Conservation (phyloP, 2,329 filamentous ascomycete species). For the Emergomyces africanus region DNA sequence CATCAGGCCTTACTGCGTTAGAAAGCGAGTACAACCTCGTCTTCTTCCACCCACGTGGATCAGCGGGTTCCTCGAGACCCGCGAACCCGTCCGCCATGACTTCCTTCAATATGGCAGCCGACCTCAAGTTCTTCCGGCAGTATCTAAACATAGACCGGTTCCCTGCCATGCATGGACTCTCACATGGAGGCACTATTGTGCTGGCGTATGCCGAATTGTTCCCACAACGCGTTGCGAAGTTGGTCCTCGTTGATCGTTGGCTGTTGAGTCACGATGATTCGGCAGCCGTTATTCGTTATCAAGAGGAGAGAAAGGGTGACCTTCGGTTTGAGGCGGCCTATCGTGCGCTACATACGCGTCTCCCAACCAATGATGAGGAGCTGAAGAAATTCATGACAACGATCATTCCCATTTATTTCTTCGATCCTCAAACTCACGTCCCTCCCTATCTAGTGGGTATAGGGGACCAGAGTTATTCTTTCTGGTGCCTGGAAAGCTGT, state of each 20-base stretch:
- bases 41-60: constrained; percentile 18
- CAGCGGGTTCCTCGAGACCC: constrained; percentile 11
- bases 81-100: constrained; percentile 10
- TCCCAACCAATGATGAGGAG: constrained; percentile 10
- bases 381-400: constrained; percentile 10
- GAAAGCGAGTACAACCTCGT: constrained; percentile 12
- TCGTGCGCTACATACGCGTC: not conserved
- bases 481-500: constrained; percentile 10
- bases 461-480: constrained; percentile 5
- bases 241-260: constrained; percentile 15
- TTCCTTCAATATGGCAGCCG: constrained; percentile 13
- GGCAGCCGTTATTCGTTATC: not conserved
- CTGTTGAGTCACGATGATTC: constrained; percentile 12
- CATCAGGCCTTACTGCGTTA: constrained; percentile 10
- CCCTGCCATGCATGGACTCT: constrained; percentile 15
- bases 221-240: constrained; percentile 12
- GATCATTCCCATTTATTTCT: constrained; percentile 17
- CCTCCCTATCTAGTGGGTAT: constrained; percentile 10
- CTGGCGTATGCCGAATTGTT: constrained; percentile 17
- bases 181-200: constrained; percentile 18
- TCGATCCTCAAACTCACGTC: constrained; percentile 10
- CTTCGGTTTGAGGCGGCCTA: constrained; percentile 10
- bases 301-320: constrained; percentile 7
- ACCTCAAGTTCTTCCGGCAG: constrained; percentile 16
- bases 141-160: constrained; percentile 13